A percentile compares a stretch with the other conserved stretches of the same genome.
Evolutionary conservation across 345 rosid genomes (phyloP).

Genomic region (Sonneratia caseolaris): DNA sequence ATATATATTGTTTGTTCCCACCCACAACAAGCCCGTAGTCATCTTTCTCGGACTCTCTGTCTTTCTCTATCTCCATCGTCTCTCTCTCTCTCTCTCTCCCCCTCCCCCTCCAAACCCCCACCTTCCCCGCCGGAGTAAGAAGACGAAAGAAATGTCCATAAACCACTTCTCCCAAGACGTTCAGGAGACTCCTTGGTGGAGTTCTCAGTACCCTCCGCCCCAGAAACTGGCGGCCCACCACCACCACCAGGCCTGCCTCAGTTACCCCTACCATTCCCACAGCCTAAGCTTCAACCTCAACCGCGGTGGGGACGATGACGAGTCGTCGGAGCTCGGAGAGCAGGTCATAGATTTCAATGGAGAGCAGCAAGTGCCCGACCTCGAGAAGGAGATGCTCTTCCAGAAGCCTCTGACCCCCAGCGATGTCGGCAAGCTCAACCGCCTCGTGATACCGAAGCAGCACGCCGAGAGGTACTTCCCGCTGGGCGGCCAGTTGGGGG

Average conservation of each 20-base stretch:
- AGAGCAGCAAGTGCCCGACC: background rate
- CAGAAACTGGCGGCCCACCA: conserved; percentile 2
- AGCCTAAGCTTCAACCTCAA: conserved; percentile 19
- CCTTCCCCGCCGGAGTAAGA: background rate
- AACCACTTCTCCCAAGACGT: conserved; percentile 9
- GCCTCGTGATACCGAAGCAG: conserved; percentile 46
- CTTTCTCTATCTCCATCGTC: background rate
- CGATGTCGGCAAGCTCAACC: conserved; percentile 47
- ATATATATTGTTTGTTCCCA: background rate
- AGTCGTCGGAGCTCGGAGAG: background rate
- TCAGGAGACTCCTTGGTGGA: conserved; percentile 8
- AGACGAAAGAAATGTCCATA: conserved; percentile 11
- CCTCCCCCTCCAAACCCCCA: no score
- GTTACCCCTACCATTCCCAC: conserved; percentile 7
- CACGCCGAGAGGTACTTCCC: conserved; percentile 49
- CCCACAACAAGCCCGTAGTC: background rate
- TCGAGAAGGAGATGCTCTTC: conserved; percentile 16
- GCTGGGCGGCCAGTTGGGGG: conserved; percentile 14
- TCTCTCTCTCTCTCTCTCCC: background rate
- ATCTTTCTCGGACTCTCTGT: no score
- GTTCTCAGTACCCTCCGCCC: background rate
- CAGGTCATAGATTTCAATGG: background rate
- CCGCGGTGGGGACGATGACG: conserved; percentile 6
- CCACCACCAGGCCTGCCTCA: conserved; percentile 4
- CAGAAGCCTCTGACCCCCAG: conserved; percentile 44